Percentiles rank a stretch among this genome's conserved stretches.
Conservation (phyloP, 441 rosid genomes). For the Croton setiger region DNA sequence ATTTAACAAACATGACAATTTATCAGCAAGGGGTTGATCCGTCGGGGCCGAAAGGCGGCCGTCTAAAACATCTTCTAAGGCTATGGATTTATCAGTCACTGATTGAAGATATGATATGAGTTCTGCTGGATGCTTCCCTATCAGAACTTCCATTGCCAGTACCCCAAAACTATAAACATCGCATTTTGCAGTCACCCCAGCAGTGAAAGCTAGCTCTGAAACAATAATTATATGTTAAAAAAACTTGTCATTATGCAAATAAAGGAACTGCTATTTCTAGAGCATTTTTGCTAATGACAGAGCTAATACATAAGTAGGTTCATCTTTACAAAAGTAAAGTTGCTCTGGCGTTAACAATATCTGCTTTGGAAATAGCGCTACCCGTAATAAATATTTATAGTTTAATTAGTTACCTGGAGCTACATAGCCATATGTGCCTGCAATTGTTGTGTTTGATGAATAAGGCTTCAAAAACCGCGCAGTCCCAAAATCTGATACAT, state of each 20-base stretch:
- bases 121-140: slow-evolving; percentile 29
- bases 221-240: background rate
- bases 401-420: slow-evolving; percentile 17
- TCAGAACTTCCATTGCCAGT: slow-evolving; percentile 22
- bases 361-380: too few species aligned
- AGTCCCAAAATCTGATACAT: slow-evolving; percentile 18
- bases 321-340: too few species aligned
- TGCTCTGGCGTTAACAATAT: too few species aligned
- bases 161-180: slow-evolving; percentile 32
- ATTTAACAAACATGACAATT: background rate
- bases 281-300: too few species aligned
- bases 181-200: slow-evolving; percentile 18
- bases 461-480: slow-evolving; percentile 16
- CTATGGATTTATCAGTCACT: background rate
- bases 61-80: slow-evolving; percentile 18
- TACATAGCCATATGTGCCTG: slow-evolving; percentile 20
- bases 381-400: background rate
- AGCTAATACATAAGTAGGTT: too few species aligned
- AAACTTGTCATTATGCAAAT: background rate
- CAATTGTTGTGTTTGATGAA: slow-evolving; percentile 13
- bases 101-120: slow-evolving; percentile 10
- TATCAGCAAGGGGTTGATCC: background rate
- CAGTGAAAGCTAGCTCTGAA: slow-evolving; percentile 29
- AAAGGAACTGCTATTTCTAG: too few species aligned
- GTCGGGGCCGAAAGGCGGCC: slow-evolving; percentile 14